A percentile compares a stretch with the other conserved stretches of the same genome.
Conservation (phyloP, 306 rosid species). For the Fragaria iinumae region DNA sequence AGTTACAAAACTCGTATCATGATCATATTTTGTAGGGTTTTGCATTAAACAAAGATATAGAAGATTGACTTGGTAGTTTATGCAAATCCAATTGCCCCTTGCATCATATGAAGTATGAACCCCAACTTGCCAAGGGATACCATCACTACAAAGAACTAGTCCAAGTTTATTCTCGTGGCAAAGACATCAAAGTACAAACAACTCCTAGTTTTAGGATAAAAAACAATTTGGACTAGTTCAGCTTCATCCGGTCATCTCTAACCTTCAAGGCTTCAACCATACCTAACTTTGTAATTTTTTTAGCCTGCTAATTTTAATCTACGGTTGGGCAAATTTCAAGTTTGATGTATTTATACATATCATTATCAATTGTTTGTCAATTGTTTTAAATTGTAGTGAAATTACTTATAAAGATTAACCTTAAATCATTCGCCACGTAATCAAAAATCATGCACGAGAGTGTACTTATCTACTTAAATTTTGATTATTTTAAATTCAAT, state of each 20-base stretch:
- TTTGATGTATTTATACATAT: not conserved
- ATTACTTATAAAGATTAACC: not conserved
- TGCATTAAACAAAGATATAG: not conserved
- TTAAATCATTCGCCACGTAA: not conserved
- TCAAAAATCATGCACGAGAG: too few relatives aligned
- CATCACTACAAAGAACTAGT: not conserved
- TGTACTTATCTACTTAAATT: too few relatives aligned
- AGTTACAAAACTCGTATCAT: not conserved
- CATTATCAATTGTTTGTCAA: not conserved
- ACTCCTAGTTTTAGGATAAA: not conserved
- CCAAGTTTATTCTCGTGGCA: not conserved
- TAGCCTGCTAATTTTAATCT: not conserved
- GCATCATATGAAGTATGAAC: too few relatives aligned
- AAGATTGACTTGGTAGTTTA: not conserved
- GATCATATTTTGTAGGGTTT: not conserved
- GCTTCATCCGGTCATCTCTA: not conserved
- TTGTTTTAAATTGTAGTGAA: not conserved
- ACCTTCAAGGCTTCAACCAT: not conserved
- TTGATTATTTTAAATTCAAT: too few relatives aligned
- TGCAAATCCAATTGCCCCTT: not conserved
- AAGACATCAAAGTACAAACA: not conserved
- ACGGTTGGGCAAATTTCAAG: not conserved
- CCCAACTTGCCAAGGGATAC: not conserved
- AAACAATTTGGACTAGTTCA: not conserved
- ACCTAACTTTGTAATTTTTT: not conserved